Base-by-base conservation (phyloP, 768 basidiomycete genomes). In the Neoboletus magnificus region DNA sequence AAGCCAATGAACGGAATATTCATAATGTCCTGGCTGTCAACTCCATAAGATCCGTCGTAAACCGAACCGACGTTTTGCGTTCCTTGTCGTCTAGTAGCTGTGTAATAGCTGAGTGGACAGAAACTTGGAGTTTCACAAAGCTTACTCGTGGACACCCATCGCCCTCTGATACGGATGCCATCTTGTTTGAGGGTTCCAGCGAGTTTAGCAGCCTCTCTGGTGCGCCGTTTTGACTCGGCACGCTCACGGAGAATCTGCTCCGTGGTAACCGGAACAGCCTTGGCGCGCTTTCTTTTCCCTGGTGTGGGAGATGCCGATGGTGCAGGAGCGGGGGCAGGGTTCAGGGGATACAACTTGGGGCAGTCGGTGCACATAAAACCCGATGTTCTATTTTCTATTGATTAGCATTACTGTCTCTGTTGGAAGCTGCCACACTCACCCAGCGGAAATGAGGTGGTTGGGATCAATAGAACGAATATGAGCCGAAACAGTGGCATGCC, bases 11-110 rank as follows among this genome's bases (percentile, higher is more conserved):
- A 39, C 0, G 82, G 81, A 54, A 84, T 83, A 50, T 69, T 80
- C 52, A 77, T 57, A 48, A 88, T 83, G 57, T 87, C 86, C 60
- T 84, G 80, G 52, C 79, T 82, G 65, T 89, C 86, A 20, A 87
- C 83, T 33, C 85, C 85, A 33, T 74, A 73, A n/a, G 82, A 76
- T 1, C 87, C 86, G 63, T 88, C 81, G 55, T 81, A 84, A 27
- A 74, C 73, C 23, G 85, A 62, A 27, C 83, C 82, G 33, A 79
- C 58, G 41, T 64, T 67, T 48, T 73, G 63, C 42, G 76, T 71
- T 59, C 73, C 68, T 55, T 83, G 81, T 36, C 79, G 76, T 62
- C 72, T 77, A 36, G 82, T 79, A 57, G 72, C 79, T 82, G 62
- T 43, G 45, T 41, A 40, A 54, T 30, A 36, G 33, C 44, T 54